Conservation (phyloP, 2,329 filamentous ascomycete genomes). For the Lomentospora prolificans region DNA sequence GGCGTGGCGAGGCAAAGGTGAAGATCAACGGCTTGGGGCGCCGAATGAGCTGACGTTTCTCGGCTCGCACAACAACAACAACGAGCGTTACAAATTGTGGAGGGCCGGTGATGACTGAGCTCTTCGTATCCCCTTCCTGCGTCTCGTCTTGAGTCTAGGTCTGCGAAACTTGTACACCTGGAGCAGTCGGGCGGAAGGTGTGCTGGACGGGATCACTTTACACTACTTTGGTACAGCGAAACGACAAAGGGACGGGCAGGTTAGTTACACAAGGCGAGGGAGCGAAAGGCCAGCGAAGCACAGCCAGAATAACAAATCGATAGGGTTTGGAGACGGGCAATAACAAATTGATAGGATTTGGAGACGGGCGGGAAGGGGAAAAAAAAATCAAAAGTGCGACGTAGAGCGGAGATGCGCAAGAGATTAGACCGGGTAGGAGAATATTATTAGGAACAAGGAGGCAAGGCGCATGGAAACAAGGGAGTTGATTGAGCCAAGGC, state of each 20-base stretch:
- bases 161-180: neutral
- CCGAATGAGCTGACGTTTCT: neutral
- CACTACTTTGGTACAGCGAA: neutral
- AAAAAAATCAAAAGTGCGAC: constrained; percentile 1
- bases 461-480: too few relatives aligned
- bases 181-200: neutral
- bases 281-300: neutral
- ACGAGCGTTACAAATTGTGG: too few relatives aligned
- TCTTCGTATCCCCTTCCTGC: neutral
- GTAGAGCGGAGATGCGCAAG: constrained; percentile 3
- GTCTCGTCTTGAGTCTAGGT: neutral
- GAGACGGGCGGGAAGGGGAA: neutral
- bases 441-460: too few relatives aligned
- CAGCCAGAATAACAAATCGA: neutral
- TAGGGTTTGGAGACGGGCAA: neutral
- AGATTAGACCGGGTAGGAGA: neutral
- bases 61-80: neutral
- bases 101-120: neutral
- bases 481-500: too few relatives aligned
- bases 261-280: neutral
- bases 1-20: neutral
- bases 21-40: neutral
- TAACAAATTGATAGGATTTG: neutral
- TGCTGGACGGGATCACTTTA: neutral
- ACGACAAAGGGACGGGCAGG: neutral